Evolutionary conservation across 208 protist genomes (phyloP).

Genomic region (Leishmania amazonensis): DNA sequence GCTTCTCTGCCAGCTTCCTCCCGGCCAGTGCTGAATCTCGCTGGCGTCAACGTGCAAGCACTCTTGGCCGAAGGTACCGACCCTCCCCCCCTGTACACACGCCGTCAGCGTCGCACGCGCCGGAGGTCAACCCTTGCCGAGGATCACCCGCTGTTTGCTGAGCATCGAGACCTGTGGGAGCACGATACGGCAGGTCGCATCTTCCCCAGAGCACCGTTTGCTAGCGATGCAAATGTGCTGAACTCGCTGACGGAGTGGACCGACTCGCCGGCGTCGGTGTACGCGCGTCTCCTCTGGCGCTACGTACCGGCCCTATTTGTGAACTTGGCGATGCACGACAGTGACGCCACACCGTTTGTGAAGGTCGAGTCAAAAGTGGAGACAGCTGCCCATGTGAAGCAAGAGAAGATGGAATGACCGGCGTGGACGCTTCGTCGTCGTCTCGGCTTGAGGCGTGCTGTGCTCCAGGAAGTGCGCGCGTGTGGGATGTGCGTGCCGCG

Average conservation of each 20-base stretch:
- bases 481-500: not conserved
- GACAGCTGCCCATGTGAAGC: not conserved
- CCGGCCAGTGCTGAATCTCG: slow-evolving; percentile 38
- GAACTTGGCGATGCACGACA: slow-evolving; percentile 12
- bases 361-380: slow-evolving; percentile 6
- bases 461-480: not conserved
- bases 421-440: not conserved
- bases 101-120: slow-evolving; percentile 51
- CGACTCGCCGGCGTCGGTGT: slow-evolving; percentile 59
- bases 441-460: not conserved
- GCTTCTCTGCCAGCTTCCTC: slow-evolving; percentile 1
- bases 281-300: slow-evolving; percentile 79
- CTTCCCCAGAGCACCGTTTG: slow-evolving; percentile 64
- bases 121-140: slow-evolving; percentile 45
- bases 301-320: slow-evolving; percentile 64
- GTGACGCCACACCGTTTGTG: not conserved
- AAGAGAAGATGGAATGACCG: slow-evolving; percentile 1
- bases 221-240: slow-evolving; percentile 77
- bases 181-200: slow-evolving; percentile 27
- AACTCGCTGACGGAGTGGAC: slow-evolving; percentile 68
- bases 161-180: slow-evolving; percentile 63
- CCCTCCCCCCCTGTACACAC: slow-evolving; percentile 55
- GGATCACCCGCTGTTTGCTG: slow-evolving; percentile 54
- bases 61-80: slow-evolving; percentile 48
- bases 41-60: slow-evolving; percentile 42